A percentile compares a stretch with the other conserved stretches of the same genome.
Evolutionary conservation across 225 moss, liverwort and hornwort species (phyloP).

Genomic region (Pleurozium schreberi): DNA sequence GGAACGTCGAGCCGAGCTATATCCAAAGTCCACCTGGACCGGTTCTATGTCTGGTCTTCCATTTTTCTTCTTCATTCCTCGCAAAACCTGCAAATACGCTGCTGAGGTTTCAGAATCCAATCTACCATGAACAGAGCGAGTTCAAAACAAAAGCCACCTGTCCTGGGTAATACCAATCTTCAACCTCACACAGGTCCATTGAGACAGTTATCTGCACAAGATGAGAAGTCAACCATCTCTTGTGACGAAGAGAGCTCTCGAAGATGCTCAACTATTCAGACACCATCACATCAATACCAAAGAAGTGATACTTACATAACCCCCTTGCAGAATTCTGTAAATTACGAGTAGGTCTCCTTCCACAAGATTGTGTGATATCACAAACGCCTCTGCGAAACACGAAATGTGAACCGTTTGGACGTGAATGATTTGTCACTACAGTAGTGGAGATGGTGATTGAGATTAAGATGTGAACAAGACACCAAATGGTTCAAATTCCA

Average conservation of each 20-base stretch:
- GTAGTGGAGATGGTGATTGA: background rate
- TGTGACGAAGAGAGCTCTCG: background rate
- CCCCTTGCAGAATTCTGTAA: conserved; percentile 25
- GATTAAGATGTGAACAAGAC: background rate
- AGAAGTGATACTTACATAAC: conserved; percentile 16
- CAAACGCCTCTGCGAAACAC: conserved; percentile 24
- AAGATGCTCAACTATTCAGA: background rate
- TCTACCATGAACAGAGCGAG: background rate
- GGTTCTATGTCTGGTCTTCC: background rate
- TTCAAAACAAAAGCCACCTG: background rate
- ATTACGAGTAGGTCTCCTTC: conserved; percentile 38
- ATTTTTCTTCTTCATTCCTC: conserved; percentile 29
- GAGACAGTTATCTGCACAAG: background rate
- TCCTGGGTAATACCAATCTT: background rate
- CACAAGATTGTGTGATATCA: conserved; percentile 22
- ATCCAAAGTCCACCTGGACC: conserved; percentile 5
- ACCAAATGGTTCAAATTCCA: background rate
- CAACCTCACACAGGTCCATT: background rate
- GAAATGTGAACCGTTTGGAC: background rate
- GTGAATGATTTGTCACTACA: background rate
- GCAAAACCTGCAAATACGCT: conserved; percentile 13
- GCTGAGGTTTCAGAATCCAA: background rate
- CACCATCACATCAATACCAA: background rate
- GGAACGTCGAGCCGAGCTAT: conserved; percentile 9
- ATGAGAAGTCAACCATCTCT: background rate